These are phyloP conservation scores for Macrophomina phaseolina DNA, from an alignment of 2,329 filamentous ascomycete species.

Conservation along the genomic window DNA sequence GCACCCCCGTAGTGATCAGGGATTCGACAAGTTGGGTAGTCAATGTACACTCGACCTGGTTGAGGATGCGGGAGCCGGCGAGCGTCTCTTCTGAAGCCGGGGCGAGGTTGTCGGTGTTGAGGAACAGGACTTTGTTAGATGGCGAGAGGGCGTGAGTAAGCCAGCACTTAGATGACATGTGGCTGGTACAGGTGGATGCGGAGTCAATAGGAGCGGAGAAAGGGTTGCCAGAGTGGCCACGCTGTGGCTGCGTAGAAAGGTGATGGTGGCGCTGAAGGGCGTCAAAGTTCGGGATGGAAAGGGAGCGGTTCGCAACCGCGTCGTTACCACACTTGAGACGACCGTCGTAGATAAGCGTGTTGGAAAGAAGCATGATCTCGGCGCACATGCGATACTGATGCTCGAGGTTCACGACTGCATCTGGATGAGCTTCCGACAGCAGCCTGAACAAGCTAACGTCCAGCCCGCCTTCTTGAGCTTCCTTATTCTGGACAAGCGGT, in stretches of 20 bases:
- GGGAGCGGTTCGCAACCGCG: slow-evolving; percentile 70
- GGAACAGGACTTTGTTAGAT: slow-evolving; percentile 76
- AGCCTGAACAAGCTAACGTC: slow-evolving; percentile 95
- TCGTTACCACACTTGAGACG: slow-evolving; percentile 86
- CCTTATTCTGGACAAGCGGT: slow-evolving; percentile 89
- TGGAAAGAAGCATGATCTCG: slow-evolving; percentile 93
- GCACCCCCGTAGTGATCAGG: slow-evolving; percentile 76
- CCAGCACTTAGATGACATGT: slow-evolving; percentile 68
- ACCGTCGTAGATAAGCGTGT: slow-evolving; percentile 91
- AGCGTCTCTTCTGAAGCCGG: slow-evolving; percentile 70
- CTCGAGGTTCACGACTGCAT: slow-evolving; percentile 87
- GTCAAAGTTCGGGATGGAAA: slow-evolving; percentile 64
- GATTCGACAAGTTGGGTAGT: slow-evolving; percentile 80
- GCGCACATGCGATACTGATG: slow-evolving; percentile 99
- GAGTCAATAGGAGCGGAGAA: background rate
- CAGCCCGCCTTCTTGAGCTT: slow-evolving; percentile 82
- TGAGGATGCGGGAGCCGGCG: slow-evolving; percentile 82
- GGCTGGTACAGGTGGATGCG: slow-evolving; percentile 56
- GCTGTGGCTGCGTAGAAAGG: background rate
- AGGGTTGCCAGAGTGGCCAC: slow-evolving; percentile 4
- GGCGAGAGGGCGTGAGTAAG: slow-evolving; percentile 74
- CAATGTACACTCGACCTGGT: slow-evolving; percentile 79
- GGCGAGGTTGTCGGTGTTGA: slow-evolving; percentile 83
- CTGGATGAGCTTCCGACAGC: slow-evolving; percentile 84
- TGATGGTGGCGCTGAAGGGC: slow-evolving; percentile 45